These are phyloP conservation scores for Ophiosphaerella korrae DNA, from an alignment of 2,329 filamentous ascomycete genomes.

Conservation along the genomic window DNA sequence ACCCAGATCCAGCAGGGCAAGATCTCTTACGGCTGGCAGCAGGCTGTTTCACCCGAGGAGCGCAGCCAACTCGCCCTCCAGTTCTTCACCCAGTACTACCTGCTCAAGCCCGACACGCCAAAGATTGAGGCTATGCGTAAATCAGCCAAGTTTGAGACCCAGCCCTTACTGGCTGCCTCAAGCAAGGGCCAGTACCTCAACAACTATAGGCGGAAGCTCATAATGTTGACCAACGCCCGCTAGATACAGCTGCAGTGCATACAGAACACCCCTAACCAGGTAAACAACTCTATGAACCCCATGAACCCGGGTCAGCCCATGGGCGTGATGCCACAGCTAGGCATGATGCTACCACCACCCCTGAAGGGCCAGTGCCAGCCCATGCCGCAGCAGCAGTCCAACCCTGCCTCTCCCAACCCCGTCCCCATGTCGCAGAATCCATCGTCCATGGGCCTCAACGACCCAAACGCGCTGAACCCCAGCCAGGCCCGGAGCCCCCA, in stretches of 20 bases:
- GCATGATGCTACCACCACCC: conserved; percentile 42
- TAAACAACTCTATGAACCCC: conserved; percentile 34
- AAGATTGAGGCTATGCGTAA: conserved; percentile 35
- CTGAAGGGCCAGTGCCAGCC: conserved; percentile 44
- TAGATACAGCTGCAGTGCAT: conserved; percentile 36
- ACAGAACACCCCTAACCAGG: conserved; percentile 27
- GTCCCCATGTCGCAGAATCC: conserved; percentile 48
- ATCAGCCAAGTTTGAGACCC: conserved; percentile 36
- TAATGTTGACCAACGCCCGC: conserved; percentile 34
- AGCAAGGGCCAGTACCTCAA: conserved; percentile 40
- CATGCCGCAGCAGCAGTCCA: conserved; percentile 51
- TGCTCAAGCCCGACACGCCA: conserved; percentile 37
- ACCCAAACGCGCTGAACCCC: conserved; percentile 23
- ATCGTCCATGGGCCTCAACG: conserved; percentile 42
- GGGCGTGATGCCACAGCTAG: too few species aligned
- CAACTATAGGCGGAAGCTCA: conserved; percentile 37
- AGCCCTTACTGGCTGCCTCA: conserved; percentile 28
- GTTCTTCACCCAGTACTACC: conserved; percentile 40
- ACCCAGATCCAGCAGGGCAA: conserved; percentile 32
- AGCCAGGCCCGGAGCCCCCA: conserved; percentile 37
- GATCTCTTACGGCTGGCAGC: conserved; percentile 41
- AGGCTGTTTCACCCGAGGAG: conserved; percentile 36
- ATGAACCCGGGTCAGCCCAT: conserved; percentile 42
- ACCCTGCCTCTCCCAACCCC: conserved; percentile 51
- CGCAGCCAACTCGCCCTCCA: conserved; percentile 38